Percentiles rank a stretch among this genome's conserved stretches.
phyloP scores from a whole-genome alignment of 208 protist species.

The Leishmania guyanensis region DNA sequence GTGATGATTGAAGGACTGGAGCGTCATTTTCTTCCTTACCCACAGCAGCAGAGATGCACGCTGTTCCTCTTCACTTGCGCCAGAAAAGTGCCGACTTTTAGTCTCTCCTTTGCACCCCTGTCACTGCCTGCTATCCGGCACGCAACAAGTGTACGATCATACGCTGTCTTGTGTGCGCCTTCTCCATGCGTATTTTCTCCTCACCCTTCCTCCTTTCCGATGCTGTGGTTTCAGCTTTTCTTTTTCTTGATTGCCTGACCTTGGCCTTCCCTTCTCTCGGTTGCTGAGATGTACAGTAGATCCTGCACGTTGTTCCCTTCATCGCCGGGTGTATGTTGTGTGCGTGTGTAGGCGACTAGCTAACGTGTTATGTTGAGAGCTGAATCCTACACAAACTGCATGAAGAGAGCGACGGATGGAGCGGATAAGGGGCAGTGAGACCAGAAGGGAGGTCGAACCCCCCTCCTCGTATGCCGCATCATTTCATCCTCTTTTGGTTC shows the following conservation, averaged over 20 bases:
- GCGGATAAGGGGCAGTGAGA: too few species aligned
- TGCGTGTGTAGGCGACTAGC: not conserved
- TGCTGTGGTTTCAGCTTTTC: not conserved
- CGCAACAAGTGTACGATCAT: not conserved
- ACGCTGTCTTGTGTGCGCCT: not conserved
- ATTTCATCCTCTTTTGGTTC: not conserved
- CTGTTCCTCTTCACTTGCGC: not conserved
- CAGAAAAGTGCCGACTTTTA: not conserved
- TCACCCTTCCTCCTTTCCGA: not conserved
- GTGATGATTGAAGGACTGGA: not conserved
- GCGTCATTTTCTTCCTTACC: not conserved
- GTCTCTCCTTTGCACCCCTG: too few species aligned
- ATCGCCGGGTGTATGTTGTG: not conserved
- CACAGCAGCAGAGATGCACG: not conserved
- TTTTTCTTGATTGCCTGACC: not conserved
- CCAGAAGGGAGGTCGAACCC: too few species aligned
- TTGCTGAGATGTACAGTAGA: slow-evolving; percentile 1
- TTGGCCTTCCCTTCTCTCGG: not conserved
- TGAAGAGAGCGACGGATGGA: not conserved
- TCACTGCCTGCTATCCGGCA: not conserved
- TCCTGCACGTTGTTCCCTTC: not conserved
- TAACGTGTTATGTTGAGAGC: not conserved
- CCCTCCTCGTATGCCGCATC: not conserved
- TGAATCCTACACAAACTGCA: not conserved
- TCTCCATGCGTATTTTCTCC: not conserved